Evolutionary conservation across 1,139 yeast genomes (phyloP), one percentile per base, ranked within the genome.

Genomic region (Ogataea hybrid): DNA sequence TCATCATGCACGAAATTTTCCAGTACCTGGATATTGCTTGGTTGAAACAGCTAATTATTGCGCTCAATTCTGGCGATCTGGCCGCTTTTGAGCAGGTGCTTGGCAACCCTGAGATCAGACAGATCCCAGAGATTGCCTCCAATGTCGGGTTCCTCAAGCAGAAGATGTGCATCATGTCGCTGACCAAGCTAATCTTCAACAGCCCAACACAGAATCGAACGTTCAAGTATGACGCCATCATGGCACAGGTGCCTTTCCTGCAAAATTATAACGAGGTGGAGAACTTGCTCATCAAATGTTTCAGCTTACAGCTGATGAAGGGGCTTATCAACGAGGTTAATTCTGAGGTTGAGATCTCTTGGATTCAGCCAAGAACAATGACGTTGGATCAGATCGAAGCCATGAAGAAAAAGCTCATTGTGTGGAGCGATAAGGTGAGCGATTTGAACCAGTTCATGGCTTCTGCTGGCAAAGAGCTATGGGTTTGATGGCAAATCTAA

Each of bases 351-450:
- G 79, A 84, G 22, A 81, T 92, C 41, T 81, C 87, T 17, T 92
- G 98, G 97, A 82, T 90, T 49, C 97, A 92, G 68, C 97, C 98
- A 43, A 77, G 97, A 58, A 87, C 89, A 43, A 82, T 92, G 73
- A 87, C 87, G 59, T 74, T 72, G 54, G 77, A 76, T 37, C 97
- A 92, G 70, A 86, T 90, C 47, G 77, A 73, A 43, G 74, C 75
- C 43, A 88, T 92, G 84, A 79, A 79, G 54, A 73, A 74, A 47
- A 84, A 87, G 57, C 75, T 92, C 59, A 73, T 73, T 27, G 74
- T 71, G 41, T 92, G 98, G 98, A 84, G 85, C 56, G 64, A 64
- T 42, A 82, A 81, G 54, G 96, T 90, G 29, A 75, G 75, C 37
- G 70, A 71, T 35, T 73, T 92, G 53, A 84, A 85, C 37, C 61